phyloP scores from a whole-genome alignment of 78 protist genomes.

The Planoprotostelium fungivorum region DNA sequence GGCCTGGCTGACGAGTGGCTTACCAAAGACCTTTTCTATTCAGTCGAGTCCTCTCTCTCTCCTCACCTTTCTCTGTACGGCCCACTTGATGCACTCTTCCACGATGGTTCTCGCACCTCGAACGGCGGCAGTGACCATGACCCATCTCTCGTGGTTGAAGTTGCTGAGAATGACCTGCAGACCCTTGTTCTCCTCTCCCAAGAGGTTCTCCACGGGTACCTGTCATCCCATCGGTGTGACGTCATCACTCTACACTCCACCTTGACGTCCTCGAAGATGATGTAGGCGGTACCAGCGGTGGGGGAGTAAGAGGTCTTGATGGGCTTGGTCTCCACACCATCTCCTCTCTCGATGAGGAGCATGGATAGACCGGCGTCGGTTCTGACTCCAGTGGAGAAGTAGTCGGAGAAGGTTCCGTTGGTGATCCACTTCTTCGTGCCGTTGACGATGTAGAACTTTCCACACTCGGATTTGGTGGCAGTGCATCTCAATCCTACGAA shows the following conservation, averaged over 20 bases:
- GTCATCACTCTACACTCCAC: not conserved
- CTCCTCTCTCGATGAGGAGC: conserved; percentile 19
- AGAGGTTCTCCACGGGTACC: conserved; percentile 9
- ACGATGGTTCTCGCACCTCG: conserved; percentile 14
- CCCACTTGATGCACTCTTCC: conserved; percentile 10
- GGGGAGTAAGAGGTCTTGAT: not conserved
- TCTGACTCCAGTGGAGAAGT: not conserved
- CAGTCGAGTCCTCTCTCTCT: not conserved
- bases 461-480: not conserved
- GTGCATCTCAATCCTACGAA: not conserved
- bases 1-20: conserved; percentile 42
- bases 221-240: not conserved
- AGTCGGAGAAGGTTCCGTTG: conserved; percentile 1
- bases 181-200: conserved; percentile 5
- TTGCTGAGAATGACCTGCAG: conserved; percentile 4
- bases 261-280: not conserved
- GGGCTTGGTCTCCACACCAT: conserved; percentile 12
- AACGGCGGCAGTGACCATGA: conserved; percentile 6
- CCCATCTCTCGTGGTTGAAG: conserved; percentile 59
- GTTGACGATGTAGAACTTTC: conserved; percentile 7
- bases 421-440: conserved; percentile 29
- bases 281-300: conserved; percentile 6
- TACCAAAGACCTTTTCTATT: conserved; percentile 1
- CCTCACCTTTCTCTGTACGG: conserved; percentile 7
- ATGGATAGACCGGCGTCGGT: conserved; percentile 17